Evolutionary conservation across 1,284 basidiomycete genomes (phyloP).

Genomic region (Bjerkandera adusta): DNA sequence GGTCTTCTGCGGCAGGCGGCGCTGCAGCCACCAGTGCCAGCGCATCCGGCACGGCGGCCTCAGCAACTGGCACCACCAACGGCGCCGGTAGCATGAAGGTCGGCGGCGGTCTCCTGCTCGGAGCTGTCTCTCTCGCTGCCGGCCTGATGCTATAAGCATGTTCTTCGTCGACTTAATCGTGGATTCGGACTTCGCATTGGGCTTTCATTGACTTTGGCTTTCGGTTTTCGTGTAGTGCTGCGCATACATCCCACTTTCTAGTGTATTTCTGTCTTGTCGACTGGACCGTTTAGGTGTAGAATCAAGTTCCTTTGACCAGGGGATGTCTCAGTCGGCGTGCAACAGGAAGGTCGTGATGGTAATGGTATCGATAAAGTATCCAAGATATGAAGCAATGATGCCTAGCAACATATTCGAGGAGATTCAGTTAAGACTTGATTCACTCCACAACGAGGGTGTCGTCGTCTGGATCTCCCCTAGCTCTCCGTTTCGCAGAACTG

Average conservation of each 20-base stretch:
- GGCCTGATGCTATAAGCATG: constrained; percentile 32
- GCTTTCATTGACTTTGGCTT: background rate
- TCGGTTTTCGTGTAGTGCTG: constrained; percentile 4
- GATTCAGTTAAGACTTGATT: too few species aligned
- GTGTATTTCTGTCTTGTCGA: constrained; percentile 5
- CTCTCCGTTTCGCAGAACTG: constrained; percentile 1
- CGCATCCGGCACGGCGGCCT: constrained; percentile 15
- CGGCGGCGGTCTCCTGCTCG: constrained; percentile 14
- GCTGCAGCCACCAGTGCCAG: constrained; percentile 16
- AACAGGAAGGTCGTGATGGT: too few species aligned
- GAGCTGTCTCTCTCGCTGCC: constrained; percentile 33
- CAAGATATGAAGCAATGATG: background rate
- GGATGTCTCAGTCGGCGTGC: too few species aligned
- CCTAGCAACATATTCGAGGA: background rate
- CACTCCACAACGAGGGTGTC: too few species aligned
- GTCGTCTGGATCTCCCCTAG: constrained; percentile 4
- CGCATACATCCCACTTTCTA: constrained; percentile 6
- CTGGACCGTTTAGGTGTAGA: constrained; percentile 4
- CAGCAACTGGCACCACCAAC: constrained; percentile 11
- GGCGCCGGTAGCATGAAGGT: constrained; percentile 12
- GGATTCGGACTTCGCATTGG: constrained; percentile 1
- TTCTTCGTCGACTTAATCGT: background rate
- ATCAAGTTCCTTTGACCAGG: constrained; percentile 1
- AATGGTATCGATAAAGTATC: too few species aligned
- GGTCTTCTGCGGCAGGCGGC: background rate